Conservation (phyloP, 73 alveolate species). For the Blepharisma japonicum region DNA sequence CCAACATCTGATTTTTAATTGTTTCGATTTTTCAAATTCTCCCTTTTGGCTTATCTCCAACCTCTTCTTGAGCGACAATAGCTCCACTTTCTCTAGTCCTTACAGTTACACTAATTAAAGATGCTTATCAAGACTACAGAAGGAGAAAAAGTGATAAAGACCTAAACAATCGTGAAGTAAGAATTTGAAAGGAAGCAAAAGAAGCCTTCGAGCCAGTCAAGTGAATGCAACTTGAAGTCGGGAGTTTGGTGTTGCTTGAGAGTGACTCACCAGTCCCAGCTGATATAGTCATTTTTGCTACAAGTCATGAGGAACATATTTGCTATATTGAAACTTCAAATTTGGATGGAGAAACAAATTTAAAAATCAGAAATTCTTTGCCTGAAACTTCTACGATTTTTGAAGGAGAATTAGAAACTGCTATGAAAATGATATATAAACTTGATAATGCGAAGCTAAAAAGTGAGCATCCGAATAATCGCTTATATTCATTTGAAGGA, state of each 20-base stretch:
- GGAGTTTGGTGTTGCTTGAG: conserved; percentile 3
- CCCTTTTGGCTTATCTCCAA: conserved; percentile 41
- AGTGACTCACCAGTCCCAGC: conserved; percentile 81
- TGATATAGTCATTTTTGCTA: conserved; percentile 71
- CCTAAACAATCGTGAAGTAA: neutral
- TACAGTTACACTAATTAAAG: conserved; percentile 76
- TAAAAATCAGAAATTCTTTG: conserved; percentile 80
- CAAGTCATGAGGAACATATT: conserved; percentile 63
- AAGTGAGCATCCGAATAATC: conserved; percentile 58
- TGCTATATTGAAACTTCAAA: conserved; percentile 94
- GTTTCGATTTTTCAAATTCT: conserved; percentile 67
- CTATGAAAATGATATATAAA: neutral
- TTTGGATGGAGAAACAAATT: conserved; percentile 98
- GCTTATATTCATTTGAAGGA: conserved; percentile 60
- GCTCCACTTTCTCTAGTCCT: conserved; percentile 78
- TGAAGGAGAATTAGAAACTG: conserved; percentile 17
- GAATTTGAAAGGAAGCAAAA: neutral
- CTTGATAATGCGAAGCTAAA: conserved; percentile 35
- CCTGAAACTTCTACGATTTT: conserved; percentile 52
- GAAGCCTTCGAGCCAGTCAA: conserved; percentile 26
- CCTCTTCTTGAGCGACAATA: conserved; percentile 61
- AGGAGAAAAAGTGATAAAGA: neutral
- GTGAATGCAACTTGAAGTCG: neutral
- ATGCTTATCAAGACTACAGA: conserved; percentile 75
- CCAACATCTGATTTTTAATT: conserved; percentile 74